Evolutionary conservation across 2,329 filamentous ascomycete species (phyloP).

Genomic region (Ophiostoma populinum): DNA sequence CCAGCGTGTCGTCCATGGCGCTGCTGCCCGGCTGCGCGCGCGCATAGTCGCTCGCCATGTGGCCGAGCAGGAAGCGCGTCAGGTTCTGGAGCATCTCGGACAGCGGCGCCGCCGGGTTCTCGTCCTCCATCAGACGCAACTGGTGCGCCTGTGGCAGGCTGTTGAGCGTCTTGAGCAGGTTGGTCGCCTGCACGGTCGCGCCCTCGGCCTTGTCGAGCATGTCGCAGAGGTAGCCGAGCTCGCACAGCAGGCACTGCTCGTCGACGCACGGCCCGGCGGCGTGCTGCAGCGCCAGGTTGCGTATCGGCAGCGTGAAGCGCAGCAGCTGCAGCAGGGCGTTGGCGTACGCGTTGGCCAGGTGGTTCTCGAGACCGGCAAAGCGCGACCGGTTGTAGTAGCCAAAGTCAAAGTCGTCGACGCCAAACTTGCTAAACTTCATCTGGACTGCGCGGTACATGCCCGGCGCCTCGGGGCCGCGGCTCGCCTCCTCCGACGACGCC

Average conservation of each 20-base stretch:
- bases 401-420: conserved; percentile 98
- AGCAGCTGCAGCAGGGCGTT: conserved; percentile 84
- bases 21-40: conserved; percentile 44
- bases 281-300: conserved; percentile 79
- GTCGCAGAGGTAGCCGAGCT: conserved; percentile 88
- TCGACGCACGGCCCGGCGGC: conserved; percentile 69
- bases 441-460: conserved; percentile 86
- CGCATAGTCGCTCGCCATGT: conserved; percentile 60
- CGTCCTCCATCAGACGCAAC: conserved; percentile 72
- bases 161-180: conserved; percentile 78
- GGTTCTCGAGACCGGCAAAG: conserved; percentile 85
- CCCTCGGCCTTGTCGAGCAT: conserved; percentile 95
- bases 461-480: conserved; percentile 65
- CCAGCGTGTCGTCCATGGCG: conserved; percentile 55
- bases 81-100: conserved; percentile 74
- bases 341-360: conserved; percentile 92
- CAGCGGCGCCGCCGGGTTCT: conserved; percentile 52
- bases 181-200: conserved; percentile 89
- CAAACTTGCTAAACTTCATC: conserved; percentile 98
- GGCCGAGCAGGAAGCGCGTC: conserved; percentile 70
- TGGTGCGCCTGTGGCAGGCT: conserved; percentile 62
- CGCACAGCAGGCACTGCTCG: conserved; percentile 77
- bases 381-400: conserved; percentile 87
- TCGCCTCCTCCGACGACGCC: conserved; percentile 52
- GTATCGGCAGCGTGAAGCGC: conserved; percentile 73